Evolutionary conservation across 371 early-diverging fungal genomes (phyloP), one percentile per base, ranked within the genome.

Genomic region (Conidiobolus incongruus): DNA sequence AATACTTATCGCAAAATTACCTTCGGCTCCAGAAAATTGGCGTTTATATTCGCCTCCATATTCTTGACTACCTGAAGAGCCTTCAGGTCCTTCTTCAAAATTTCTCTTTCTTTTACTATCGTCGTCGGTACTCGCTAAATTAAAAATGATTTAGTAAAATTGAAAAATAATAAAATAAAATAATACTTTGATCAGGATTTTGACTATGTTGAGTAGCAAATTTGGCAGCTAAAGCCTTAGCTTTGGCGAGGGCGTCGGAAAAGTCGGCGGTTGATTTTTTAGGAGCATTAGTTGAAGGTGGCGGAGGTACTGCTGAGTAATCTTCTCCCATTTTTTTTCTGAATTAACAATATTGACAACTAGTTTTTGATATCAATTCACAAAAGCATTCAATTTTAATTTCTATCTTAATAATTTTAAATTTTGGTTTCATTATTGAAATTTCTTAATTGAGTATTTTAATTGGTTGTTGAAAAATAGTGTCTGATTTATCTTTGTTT

Each of bases 171-270:
- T 12, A 1, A 44, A 10, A 13, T 7, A 33, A 1, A 21, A 16
- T 33, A 20, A 28, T 8, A 19, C 3, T 52, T 33, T 41, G 35
- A 29, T 51, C 43, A 4, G 58, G 53, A 28, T 30, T 22, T 8
- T 13, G 19, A 17, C 33, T 40, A 22, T 17, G 41, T 41, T 59
- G 56, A 38, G 59, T 59, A 32, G 65, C 66, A n/a, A 81, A 60
- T 51, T 73, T 73, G 29, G 80, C 82, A 28, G 88, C 88, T 43
- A 85, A 75, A 12, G 81, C 84, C 54, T 75, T 76, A 19, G 81
- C 88, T 55, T 75, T 77, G 30, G 78, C 77, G 30, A 87, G 48
- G 0, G 82, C 84, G 44, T 66, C 70, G 22, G 63, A 62, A 46
- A 78, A 76, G 48, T 75, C 66, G 24, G 68, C 60, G 35, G 57